These are phyloP conservation scores for Pleurotus salmoneostramineus DNA, from an alignment of 768 basidiomycete genomes.

Conservation along the genomic window DNA sequence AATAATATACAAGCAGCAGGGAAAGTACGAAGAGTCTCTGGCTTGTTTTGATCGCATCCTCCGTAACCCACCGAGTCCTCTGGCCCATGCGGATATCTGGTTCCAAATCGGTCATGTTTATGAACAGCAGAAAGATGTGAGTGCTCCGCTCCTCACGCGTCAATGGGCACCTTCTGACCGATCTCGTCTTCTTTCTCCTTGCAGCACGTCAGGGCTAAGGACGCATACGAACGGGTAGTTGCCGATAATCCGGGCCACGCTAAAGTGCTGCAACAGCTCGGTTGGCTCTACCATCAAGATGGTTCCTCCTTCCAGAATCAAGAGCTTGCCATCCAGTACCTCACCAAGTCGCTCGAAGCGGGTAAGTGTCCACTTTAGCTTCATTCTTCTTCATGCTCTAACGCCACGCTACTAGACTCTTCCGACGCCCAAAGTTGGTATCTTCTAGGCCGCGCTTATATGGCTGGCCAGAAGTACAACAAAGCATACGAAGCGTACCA, in stretches of 20 bases:
- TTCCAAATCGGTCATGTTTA: constrained; percentile 99
- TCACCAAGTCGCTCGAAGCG: constrained; percentile 93
- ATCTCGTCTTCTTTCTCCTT: constrained; percentile 10
- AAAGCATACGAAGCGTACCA: constrained; percentile 99
- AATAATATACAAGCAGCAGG: constrained; percentile 99
- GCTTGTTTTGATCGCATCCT: constrained; percentile 96
- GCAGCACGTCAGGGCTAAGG: constrained; percentile 86
- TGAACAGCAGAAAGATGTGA: constrained; percentile 94
- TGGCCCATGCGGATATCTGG: constrained; percentile 98
- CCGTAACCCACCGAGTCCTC: constrained; percentile 90
- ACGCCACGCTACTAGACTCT: constrained; percentile 55
- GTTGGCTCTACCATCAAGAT: constrained; percentile 96
- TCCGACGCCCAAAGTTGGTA: constrained; percentile 99
- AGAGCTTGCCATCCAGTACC: constrained; percentile 87
- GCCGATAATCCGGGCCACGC: constrained; percentile 91
- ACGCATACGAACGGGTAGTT: constrained; percentile 95
- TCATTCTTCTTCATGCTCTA: background rate
- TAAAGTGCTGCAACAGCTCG: constrained; percentile 96
- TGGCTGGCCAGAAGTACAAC: constrained; percentile 98
- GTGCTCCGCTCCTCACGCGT: constrained; percentile 14
- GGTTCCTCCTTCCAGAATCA: constrained; percentile 95
- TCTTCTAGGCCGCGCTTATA: constrained; percentile 95
- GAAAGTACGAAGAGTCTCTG: constrained; percentile 85
- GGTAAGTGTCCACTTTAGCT: constrained; percentile 46
- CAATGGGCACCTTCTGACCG: constrained; percentile 1